phyloP scores from a whole-genome alignment of 2,329 filamentous ascomycete genomes.

The Epichloe sylvatica region DNA sequence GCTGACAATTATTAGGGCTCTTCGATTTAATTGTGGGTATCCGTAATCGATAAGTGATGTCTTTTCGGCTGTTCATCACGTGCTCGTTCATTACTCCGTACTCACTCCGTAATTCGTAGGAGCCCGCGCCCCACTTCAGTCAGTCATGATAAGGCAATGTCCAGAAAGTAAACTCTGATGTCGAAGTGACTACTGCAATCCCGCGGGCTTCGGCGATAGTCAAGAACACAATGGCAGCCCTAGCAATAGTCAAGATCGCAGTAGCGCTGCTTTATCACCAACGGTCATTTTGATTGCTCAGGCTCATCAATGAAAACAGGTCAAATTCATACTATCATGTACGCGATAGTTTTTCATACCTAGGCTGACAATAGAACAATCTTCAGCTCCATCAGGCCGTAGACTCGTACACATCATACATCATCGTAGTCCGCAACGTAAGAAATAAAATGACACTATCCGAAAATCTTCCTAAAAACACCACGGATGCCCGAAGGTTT shows the following conservation, averaged over 20 bases:
- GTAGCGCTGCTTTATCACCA: too few species aligned
- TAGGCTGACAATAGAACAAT: constrained; percentile 7
- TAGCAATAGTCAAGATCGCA: too few species aligned
- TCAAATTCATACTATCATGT: constrained; percentile 1
- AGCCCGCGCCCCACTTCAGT: too few species aligned
- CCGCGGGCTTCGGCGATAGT: too few species aligned
- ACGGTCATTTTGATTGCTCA: background rate
- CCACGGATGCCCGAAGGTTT: constrained; percentile 20
- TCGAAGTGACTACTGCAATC: too few species aligned
- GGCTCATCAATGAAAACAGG: background rate
- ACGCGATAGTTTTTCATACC: background rate
- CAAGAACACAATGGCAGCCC: too few species aligned
- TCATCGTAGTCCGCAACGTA: constrained; percentile 3
- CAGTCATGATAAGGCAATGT: too few species aligned
- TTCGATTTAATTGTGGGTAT: constrained; percentile 9
- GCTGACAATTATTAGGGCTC: constrained; percentile 21
- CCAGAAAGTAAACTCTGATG: too few species aligned
- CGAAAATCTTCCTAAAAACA: constrained; percentile 25
- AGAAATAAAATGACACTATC: background rate
- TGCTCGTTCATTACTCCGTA: too few species aligned
- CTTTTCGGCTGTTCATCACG: too few species aligned
- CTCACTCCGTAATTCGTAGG: too few species aligned
- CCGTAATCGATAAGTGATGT: background rate
- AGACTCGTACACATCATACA: constrained; percentile 6
- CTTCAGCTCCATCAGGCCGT: background rate